Evolutionary conservation across 352 stramenopile species (phyloP), one percentile per base, ranked within the genome.

Genomic region (Phytophthora hibernalis): DNA sequence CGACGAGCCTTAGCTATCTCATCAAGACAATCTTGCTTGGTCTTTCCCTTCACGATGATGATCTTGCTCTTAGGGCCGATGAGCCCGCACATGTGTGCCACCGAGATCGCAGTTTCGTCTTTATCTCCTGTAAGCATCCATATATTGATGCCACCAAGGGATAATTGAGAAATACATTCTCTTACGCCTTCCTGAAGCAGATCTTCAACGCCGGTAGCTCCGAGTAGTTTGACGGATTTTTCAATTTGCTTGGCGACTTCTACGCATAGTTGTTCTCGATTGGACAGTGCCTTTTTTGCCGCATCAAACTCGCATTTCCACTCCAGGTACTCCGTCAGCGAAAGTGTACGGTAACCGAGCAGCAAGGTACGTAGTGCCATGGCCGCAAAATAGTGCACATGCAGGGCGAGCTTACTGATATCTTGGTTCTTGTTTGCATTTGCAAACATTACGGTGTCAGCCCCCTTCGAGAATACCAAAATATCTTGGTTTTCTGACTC

Each of bases 41-140:
- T 90, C 48, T 91, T 91, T 11, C 86, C 88, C 45, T 94, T 93
- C 58, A 96, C 92, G 24, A 93, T 89, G 33, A 92, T 71, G 13
- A 96, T 89, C 20, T 90, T 92, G 56, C 80, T 92, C 55, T 85
- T 90, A 24, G 82, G 74, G 9, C 77, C 58, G n/a, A 92, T 90
- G 15, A 99, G 89, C 5, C 95, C 93, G 26, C 97, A 99, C 60
- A 97, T 97, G 52, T 99, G 97, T 5, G 90, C 97, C 20, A 99
- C 99, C 13, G 99, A 99, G 54, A 99, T 98, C 2, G 98, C 98
- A 3, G 98, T 99, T 72, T 99, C 98, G 48, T 98, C 89, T 71
- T 99, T 99, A 68, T 99, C 98, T 13, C 98, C 98, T 16, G 98
- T 99, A 7, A 99, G 87, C 71, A 99, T 98, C 97, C 97, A 99